Base-by-base conservation (phyloP, 192 early-diverging fungal species). In the Podochytrium sp. region DNA sequence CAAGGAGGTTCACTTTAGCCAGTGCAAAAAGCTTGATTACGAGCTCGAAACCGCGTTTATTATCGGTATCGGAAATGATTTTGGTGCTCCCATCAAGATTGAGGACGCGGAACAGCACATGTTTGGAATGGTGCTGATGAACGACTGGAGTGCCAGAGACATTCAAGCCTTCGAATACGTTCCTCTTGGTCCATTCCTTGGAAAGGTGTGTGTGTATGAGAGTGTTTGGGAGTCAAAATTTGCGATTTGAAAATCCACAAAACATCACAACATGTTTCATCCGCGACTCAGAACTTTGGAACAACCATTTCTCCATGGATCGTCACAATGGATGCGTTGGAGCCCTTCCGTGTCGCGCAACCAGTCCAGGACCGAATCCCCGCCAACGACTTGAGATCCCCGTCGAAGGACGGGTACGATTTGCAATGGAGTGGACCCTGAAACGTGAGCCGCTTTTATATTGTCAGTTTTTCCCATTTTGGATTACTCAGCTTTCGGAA, bases 111-210 rank as follows among this genome's bases (percentile, higher is more conserved):
- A 92, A 59, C 89, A 95, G 43, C 90, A 93, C 68, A 96, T 98
- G 65, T 98, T 98, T 85, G 97, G 97, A 50, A 81, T 96, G 61
- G 94, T 96, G 16, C 75, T 98, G 38, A 90, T 98, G 90, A 98
- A 98, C 82, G 97, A 98, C 82, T 98, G 97, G 97, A 96, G 93
- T 84, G 89, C 96, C 23, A 90, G 96, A 41, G 96, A 98, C 81
- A 96, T 98, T 75, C 96, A 98, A 82, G 90, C 90, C 25, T 98
- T 92, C 87, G 97, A 98, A 83, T 98, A 98, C 76, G 94, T 97
- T 29, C 97, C 97, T 20, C 82, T 98, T 55, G 96, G 94, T 67
- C 97, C 97, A 35, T 98, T 98, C 83, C 84, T 98, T 75, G 95
- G 95, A 23, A 98, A 98, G 77, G 80, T 78, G 53, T 10, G 65